Evolutionary conservation across 306 rosid genomes (phyloP).

Genomic region (Quercus variabilis): DNA sequence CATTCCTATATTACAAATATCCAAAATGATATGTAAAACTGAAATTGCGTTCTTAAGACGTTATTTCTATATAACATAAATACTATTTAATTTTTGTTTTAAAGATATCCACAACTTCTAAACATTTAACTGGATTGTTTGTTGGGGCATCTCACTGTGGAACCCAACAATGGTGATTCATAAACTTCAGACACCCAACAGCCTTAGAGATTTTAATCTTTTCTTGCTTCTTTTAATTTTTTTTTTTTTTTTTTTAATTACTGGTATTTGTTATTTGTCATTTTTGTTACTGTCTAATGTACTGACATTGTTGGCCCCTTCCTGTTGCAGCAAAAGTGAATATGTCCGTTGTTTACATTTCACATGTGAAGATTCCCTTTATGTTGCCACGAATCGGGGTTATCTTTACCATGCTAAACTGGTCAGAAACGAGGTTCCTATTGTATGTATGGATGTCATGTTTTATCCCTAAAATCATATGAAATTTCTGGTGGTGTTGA

Average conservation of each 20-base stretch:
- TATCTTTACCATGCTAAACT: slow-evolving; percentile 73
- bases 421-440: slow-evolving; percentile 59
- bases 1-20: too few relatives aligned
- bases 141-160: not conserved
- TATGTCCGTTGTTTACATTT: slow-evolving; percentile 81
- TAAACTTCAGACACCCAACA: not conserved
- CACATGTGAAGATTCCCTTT: slow-evolving; percentile 60
- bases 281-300: slow-evolving; percentile 11
- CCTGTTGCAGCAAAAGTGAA: slow-evolving; percentile 87
- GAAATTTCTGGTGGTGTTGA: slow-evolving; percentile 36
- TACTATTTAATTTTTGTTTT: too few relatives aligned
- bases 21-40: too few relatives aligned
- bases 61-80: too few relatives aligned
- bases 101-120: too few relatives aligned
- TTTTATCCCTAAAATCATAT: slow-evolving; percentile 42
- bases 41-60: too few relatives aligned
- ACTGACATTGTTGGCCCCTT: slow-evolving; percentile 20
- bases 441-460: slow-evolving; percentile 85
- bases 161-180: not conserved
- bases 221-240: not conserved
- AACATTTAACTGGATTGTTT: not conserved
- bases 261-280: not conserved
- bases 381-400: slow-evolving; percentile 82
- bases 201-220: not conserved
- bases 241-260: too few relatives aligned